Percentiles rank a stretch among this genome's conserved stretches.
Evolutionary conservation across 805 yeast species (phyloP).

Genomic region (Monosporozyma aerobia): DNA sequence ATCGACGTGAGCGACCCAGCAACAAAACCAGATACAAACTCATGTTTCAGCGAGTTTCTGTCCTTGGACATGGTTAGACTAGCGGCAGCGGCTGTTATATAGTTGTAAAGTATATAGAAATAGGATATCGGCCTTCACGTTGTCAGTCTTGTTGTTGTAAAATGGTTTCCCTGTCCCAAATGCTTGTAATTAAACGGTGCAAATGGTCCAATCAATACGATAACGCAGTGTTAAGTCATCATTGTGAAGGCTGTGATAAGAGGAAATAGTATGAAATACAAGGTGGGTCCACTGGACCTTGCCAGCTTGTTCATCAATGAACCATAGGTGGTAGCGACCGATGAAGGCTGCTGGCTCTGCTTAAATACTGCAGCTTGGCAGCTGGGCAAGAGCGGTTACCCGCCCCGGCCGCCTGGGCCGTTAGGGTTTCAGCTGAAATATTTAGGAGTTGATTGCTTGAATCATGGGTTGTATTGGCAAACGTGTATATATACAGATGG

Average conservation of each 20-base stretch:
- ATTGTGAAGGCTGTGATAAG: background rate
- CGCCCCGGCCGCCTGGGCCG: background rate
- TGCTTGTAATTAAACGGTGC: constrained; percentile 8
- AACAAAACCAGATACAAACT: constrained; percentile 58
- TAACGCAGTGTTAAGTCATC: constrained; percentile 29
- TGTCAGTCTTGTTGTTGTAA: background rate
- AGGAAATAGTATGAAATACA: background rate
- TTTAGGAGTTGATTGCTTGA: background rate
- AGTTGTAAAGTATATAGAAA: background rate
- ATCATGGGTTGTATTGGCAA: background rate
- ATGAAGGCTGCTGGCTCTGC: no score
- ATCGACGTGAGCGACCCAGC: constrained; percentile 80
- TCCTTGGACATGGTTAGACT: background rate
- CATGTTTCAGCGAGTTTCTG: constrained; percentile 30
- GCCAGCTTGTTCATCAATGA: background rate
- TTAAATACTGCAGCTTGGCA: no score
- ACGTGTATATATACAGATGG: no score
- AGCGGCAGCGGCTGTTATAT: background rate
- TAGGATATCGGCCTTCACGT: background rate
- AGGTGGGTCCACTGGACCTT: background rate
- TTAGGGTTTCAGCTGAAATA: no score
- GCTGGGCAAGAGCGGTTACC: no score
- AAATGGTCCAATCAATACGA: constrained; percentile 23
- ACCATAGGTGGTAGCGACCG: no score
- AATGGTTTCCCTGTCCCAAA: background rate